phyloP scores from a whole-genome alignment of 768 basidiomycete genomes.

The Pleurotus tuber-regium region DNA sequence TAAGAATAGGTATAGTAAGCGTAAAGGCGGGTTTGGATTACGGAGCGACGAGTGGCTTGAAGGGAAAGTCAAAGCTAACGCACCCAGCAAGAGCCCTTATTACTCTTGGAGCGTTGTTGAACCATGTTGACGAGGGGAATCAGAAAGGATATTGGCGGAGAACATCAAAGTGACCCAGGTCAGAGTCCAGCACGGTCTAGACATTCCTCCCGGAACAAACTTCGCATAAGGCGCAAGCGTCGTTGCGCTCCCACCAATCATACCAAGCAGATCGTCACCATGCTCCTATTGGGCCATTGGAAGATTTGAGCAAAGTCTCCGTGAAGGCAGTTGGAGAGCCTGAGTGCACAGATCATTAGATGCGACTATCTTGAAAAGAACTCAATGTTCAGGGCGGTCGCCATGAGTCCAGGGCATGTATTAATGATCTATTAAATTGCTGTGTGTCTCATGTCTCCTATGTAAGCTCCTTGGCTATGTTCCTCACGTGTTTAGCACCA shows the following conservation, averaged over 20 bases:
- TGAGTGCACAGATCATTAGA: background rate
- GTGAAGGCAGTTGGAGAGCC: background rate
- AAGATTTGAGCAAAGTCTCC: background rate
- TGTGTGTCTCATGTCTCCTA: background rate
- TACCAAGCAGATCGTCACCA: background rate
- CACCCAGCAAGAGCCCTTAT: background rate
- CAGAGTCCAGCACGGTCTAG: constrained; percentile 9
- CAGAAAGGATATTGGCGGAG: constrained; percentile 7
- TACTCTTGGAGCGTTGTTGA: constrained; percentile 7
- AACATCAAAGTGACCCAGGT: background rate
- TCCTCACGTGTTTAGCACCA: background rate
- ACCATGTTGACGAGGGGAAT: constrained; percentile 7
- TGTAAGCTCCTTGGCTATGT: background rate
- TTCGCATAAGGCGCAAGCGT: background rate
- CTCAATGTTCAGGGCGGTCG: background rate
- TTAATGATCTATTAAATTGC: background rate
- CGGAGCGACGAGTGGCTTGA: background rate
- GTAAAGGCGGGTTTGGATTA: background rate
- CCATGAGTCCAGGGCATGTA: background rate
- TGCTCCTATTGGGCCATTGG: background rate
- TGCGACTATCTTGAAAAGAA: background rate
- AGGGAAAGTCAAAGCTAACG: background rate
- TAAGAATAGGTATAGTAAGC: background rate
- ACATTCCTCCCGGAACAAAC: background rate
- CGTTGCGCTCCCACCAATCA: constrained; percentile 7